Conservation (phyloP, 768 basidiomycete species). For the Multifurca ochricompacta region DNA sequence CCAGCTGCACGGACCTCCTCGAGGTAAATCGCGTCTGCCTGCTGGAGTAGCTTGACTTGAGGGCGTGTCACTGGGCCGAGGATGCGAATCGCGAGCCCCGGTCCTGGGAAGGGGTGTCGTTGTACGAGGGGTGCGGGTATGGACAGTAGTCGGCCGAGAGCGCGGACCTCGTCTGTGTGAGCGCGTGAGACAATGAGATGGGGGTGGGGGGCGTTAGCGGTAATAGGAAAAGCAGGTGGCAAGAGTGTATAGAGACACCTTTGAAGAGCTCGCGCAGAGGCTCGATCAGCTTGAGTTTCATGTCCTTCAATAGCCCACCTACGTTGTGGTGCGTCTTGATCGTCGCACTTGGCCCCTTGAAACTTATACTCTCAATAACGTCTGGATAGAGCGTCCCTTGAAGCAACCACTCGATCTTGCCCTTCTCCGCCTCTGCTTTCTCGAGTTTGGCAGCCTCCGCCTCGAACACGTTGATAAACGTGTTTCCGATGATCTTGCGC, state of each 20-base stretch:
- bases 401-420: constrained; percentile 92
- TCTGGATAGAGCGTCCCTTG: constrained; percentile 99
- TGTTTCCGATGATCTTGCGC: constrained; percentile 97
- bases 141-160: constrained; percentile 79
- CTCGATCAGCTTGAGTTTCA: constrained; percentile 98
- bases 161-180: constrained; percentile 83
- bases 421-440: constrained; percentile 68
- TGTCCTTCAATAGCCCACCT: constrained; percentile 90
- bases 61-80: constrained; percentile 90
- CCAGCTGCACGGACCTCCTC: constrained; percentile 94
- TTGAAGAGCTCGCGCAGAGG: constrained; percentile 97
- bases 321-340: constrained; percentile 99
- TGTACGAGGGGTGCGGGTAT: constrained; percentile 93
- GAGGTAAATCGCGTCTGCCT: constrained; percentile 93
- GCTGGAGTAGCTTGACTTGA: constrained; percentile 86
- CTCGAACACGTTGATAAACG: constrained; percentile 97
- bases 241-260: constrained; percentile 41
- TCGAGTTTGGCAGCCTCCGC: constrained; percentile 89
- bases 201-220: background rate
- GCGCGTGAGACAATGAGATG: background rate
- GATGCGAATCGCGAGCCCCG: constrained; percentile 96
- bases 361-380: constrained; percentile 98
- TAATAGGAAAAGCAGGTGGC: background rate
- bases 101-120: constrained; percentile 97
- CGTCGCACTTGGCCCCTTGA: constrained; percentile 97